Evolutionary conservation across 1,139 yeast genomes (phyloP).

Genomic region (Magnusiomyces suaveolens): DNA sequence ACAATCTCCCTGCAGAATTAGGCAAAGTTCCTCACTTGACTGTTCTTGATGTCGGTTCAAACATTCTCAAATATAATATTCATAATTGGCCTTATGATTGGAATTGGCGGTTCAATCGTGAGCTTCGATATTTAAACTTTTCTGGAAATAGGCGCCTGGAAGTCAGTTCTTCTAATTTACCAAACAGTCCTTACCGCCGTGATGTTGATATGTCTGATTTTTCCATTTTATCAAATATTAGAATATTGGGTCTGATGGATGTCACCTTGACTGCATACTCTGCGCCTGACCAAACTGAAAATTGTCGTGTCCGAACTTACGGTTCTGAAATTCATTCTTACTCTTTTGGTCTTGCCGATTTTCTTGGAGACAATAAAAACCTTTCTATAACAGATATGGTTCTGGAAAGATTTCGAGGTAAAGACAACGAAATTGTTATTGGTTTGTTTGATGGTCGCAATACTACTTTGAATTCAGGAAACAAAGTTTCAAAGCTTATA

Average conservation of each 20-base stretch:
- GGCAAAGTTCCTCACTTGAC: conserved; percentile 56
- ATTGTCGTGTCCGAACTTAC: conserved; percentile 82
- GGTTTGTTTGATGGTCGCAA: conserved; percentile 83
- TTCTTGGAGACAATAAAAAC: conserved; percentile 58
- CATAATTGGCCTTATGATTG: conserved; percentile 94
- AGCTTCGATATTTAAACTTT: conserved; percentile 70
- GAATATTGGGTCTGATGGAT: conserved; percentile 82
- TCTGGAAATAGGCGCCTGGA: conserved; percentile 91
- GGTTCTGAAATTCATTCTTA: conserved; percentile 72
- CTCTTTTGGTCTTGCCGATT: conserved; percentile 88
- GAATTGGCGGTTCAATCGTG: conserved; percentile 89
- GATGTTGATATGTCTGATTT: conserved; percentile 60
- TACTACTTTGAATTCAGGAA: conserved; percentile 36
- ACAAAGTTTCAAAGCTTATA: conserved; percentile 61
- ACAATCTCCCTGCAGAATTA: conserved; percentile 82
- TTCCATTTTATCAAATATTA: conserved; percentile 58
- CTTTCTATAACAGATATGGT: conserved; percentile 78
- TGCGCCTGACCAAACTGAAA: conserved; percentile 80
- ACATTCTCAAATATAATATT: conserved; percentile 80
- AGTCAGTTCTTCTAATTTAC: conserved; percentile 55
- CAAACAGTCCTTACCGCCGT: conserved; percentile 20
- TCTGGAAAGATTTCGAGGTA: conserved; percentile 79
- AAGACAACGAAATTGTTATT: conserved; percentile 58
- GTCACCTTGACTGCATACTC: conserved; percentile 76
- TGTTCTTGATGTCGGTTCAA: conserved; percentile 84